Evolutionary conservation across 2,329 filamentous ascomycete species (phyloP).

Genomic region (Iodosphaeria phyllophila): DNA sequence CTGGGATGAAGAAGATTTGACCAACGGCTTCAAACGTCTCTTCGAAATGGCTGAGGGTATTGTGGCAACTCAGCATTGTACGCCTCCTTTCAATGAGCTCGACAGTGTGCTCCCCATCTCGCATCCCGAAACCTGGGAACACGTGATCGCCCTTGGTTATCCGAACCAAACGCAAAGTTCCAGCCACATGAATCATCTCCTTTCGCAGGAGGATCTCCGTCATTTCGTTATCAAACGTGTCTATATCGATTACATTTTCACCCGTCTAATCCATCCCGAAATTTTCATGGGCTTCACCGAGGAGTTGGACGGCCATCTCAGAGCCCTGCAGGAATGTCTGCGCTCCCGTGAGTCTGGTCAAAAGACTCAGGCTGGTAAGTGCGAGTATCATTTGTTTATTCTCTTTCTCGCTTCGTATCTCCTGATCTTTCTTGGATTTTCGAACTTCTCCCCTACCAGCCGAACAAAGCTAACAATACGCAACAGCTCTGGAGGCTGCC

Average conservation of each 20-base stretch:
- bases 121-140: constrained; percentile 11
- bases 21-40: constrained; percentile 8
- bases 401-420: not conserved
- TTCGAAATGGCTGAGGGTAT: constrained; percentile 11
- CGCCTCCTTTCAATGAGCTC: constrained; percentile 4
- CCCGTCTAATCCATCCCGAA: constrained; percentile 10
- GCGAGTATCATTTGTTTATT: constrained; percentile 1
- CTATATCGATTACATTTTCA: constrained; percentile 12
- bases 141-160: constrained; percentile 9
- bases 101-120: constrained; percentile 4
- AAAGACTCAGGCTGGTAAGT: constrained; percentile 4
- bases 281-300: constrained; percentile 12
- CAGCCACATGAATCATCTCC: constrained; percentile 9
- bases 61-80: constrained; percentile 9
- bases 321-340: constrained; percentile 10
- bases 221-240: constrained; percentile 12
- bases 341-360: constrained; percentile 1
- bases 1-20: constrained; percentile 10
- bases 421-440: not conserved
- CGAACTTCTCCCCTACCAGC: not conserved
- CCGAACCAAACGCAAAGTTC: constrained; percentile 6
- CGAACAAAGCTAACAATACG: constrained; percentile 3
- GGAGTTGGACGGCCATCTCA: constrained; percentile 10
- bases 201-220: constrained; percentile 6
- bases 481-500: constrained; percentile 1